Percentiles rank a stretch among this genome's conserved stretches.
Conservation (phyloP, 2,329 filamentous ascomycete genomes). For the Annulohypoxylon truncatum region DNA sequence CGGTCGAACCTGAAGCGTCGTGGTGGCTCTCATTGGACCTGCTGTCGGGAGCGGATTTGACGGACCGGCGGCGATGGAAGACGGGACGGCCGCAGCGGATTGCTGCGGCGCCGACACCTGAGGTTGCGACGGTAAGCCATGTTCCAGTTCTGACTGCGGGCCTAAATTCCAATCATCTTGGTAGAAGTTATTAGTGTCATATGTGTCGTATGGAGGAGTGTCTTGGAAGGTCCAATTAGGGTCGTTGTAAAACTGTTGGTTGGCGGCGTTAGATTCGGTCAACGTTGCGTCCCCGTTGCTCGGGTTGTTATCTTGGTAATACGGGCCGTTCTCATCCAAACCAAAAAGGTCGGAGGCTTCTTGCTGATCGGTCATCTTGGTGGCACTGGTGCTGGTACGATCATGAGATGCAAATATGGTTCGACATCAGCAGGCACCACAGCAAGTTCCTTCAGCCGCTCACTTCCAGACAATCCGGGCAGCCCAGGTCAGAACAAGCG, state of each 20-base stretch:
- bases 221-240: slow-evolving; percentile 63
- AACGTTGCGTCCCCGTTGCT: slow-evolving; percentile 48
- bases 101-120: slow-evolving; percentile 53
- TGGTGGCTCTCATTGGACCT: slow-evolving; percentile 44
- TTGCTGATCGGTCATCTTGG: slow-evolving; percentile 50
- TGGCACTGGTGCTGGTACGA: slow-evolving; percentile 44
- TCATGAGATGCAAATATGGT: slow-evolving; percentile 51
- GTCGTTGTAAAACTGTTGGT: slow-evolving; percentile 52
- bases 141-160: slow-evolving; percentile 45
- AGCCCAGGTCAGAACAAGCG: slow-evolving; percentile 34
- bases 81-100: slow-evolving; percentile 42
- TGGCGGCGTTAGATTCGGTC: slow-evolving; percentile 32
- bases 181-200: slow-evolving; percentile 53
- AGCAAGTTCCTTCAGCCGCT: slow-evolving; percentile 39
- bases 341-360: slow-evolving; percentile 58
- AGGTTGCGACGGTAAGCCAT: slow-evolving; percentile 50
- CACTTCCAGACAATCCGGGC: slow-evolving; percentile 7
- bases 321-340: slow-evolving; percentile 55
- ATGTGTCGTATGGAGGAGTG: slow-evolving; percentile 61
- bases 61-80: slow-evolving; percentile 51
- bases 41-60: slow-evolving; percentile 51
- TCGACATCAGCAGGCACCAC: slow-evolving; percentile 50
- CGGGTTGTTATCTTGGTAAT: slow-evolving; percentile 46
- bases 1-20: slow-evolving; percentile 45
- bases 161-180: slow-evolving; percentile 49